Conservation (phyloP, 352 stramenopile genomes). For the Phytopythium chamaehyphon region DNA sequence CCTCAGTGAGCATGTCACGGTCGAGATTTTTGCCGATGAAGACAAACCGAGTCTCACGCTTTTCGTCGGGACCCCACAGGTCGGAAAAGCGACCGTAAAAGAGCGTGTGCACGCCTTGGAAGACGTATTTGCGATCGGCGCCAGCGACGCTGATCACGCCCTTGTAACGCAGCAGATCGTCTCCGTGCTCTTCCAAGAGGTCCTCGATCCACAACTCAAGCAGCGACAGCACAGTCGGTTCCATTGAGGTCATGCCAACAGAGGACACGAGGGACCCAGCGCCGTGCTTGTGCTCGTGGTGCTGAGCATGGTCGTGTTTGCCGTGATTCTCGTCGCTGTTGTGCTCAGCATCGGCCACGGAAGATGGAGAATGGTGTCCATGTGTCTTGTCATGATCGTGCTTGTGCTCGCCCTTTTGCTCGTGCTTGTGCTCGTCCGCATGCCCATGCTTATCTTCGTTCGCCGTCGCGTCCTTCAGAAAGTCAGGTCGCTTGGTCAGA, state of each 20-base stretch:
- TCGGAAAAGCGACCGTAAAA: slow-evolving; percentile 90
- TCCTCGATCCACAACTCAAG: slow-evolving; percentile 97
- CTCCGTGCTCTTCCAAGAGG: slow-evolving; percentile 85
- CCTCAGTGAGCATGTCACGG: slow-evolving; percentile 41
- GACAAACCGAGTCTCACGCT: slow-evolving; percentile 89
- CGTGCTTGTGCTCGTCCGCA: slow-evolving; percentile 4
- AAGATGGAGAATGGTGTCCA: slow-evolving; percentile 5
- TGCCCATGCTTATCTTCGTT: slow-evolving; percentile 11
- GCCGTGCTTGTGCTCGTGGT: slow-evolving; percentile 30
- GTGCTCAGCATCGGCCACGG: background rate
- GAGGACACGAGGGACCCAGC: slow-evolving; percentile 38
- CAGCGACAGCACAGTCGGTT: slow-evolving; percentile 82
- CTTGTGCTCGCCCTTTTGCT: slow-evolving; percentile 3
- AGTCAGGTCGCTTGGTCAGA: slow-evolving; percentile 44
- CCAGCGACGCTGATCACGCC: slow-evolving; percentile 91
- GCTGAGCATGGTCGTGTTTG: slow-evolving; percentile 7
- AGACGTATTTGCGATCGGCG: slow-evolving; percentile 92
- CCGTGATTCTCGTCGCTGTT: slow-evolving; percentile 5
- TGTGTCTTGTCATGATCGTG: background rate
- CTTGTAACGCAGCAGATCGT: slow-evolving; percentile 93
- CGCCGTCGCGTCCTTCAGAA: slow-evolving; percentile 27
- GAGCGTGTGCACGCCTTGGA: slow-evolving; percentile 96
- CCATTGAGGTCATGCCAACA: slow-evolving; percentile 27
- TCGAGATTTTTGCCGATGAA: slow-evolving; percentile 93
- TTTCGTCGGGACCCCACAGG: slow-evolving; percentile 80